Evolutionary conservation across 257 asterid species (phyloP).

Genomic region (Solanum paucissectum): DNA sequence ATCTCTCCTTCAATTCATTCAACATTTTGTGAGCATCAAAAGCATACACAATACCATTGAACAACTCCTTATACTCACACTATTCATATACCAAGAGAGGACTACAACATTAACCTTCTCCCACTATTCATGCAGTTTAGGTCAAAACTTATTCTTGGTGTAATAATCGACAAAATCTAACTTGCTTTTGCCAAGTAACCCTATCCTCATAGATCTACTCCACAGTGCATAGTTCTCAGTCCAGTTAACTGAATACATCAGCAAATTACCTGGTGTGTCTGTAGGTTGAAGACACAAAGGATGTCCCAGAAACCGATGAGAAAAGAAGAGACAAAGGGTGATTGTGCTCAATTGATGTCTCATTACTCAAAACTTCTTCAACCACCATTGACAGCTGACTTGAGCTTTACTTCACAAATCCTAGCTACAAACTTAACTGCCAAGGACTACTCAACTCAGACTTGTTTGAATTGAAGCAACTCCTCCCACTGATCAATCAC

Average conservation of each 20-base stretch:
- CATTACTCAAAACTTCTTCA: neutral
- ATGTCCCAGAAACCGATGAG: neutral
- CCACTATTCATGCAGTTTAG: neutral
- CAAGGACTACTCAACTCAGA: neutral
- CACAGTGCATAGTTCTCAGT: neutral
- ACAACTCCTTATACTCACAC: neutral
- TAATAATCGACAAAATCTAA: neutral
- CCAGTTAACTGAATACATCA: neutral
- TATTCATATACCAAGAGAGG: neutral
- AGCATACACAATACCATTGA: neutral
- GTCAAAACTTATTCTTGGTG: neutral
- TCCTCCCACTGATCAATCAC: neutral
- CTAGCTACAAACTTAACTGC: neutral
- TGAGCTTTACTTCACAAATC: neutral
- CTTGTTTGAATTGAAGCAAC: neutral
- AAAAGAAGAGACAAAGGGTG: neutral
- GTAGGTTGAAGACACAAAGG: neutral
- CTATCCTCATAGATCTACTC: neutral
- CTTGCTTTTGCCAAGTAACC: neutral
- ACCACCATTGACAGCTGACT: neutral
- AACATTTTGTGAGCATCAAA: neutral
- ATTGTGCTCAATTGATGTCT: neutral
- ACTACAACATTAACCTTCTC: neutral
- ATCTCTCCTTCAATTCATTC: neutral
- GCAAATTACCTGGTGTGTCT: neutral